Percentiles rank a stretch among this genome's conserved stretches.
These are phyloP conservation scores for Rhizoclosmatium globosum DNA, from an alignment of 192 early-diverging fungal genomes.

Conservation along the genomic window DNA sequence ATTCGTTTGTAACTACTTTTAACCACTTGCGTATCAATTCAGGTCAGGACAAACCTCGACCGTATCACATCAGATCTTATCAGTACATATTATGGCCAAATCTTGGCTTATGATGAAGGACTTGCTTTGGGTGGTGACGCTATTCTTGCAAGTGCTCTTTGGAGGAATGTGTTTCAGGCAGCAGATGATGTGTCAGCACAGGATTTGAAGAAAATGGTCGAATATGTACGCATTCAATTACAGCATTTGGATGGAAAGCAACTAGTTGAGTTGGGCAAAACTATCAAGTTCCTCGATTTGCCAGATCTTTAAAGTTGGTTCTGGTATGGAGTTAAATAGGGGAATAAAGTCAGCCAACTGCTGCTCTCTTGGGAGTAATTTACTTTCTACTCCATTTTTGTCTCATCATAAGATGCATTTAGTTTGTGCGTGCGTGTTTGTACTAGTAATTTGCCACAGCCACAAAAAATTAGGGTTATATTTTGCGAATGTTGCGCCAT, in stretches of 20 bases:
- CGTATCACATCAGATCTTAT: constrained; percentile 84
- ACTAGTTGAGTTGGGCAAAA: constrained; percentile 12
- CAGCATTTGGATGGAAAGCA: constrained; percentile 39
- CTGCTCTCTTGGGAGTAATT: no score
- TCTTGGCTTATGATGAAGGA: constrained; percentile 92
- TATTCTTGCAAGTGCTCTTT: constrained; percentile 88
- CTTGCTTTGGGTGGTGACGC: constrained; percentile 82
- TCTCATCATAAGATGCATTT: no score
- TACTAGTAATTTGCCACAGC: no score
- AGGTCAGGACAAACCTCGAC: constrained; percentile 69
- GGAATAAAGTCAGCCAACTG: no score
- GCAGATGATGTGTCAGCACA: constrained; percentile 25
- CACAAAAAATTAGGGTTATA: no score
- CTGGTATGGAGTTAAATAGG: no score
- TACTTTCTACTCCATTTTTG: no score
- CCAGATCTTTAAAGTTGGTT: no score
- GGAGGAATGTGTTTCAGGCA: constrained; percentile 56
- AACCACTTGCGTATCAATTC: neutral
- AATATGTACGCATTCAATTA: constrained; percentile 44
- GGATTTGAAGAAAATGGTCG: constrained; percentile 35
- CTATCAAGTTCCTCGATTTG: constrained; percentile 2
- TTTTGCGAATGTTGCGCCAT: no score
- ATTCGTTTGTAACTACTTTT: neutral
- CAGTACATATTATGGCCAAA: constrained; percentile 85
- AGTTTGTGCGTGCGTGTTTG: no score